Evolutionary conservation across 495 filamentous ascomycete species (phyloP).

Genomic region (Amphirosellinia nigrospora): DNA sequence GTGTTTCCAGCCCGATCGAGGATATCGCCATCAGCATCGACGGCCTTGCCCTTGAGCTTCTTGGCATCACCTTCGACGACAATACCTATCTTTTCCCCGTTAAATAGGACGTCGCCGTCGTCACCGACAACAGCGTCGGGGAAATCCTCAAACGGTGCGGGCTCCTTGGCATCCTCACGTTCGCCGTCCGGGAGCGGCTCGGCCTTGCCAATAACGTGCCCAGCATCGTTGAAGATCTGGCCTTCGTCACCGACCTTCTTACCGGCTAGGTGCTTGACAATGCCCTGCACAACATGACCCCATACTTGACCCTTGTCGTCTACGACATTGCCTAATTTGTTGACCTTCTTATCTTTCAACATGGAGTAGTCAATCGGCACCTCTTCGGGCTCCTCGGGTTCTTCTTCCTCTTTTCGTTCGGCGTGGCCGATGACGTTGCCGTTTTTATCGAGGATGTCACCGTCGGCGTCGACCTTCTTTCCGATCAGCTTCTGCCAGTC

Average conservation of each 20-base stretch:
- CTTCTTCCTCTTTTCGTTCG: slow-evolving; percentile 55
- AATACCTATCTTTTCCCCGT: slow-evolving; percentile 72
- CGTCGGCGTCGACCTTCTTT: slow-evolving; percentile 63
- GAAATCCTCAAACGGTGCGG: slow-evolving; percentile 77
- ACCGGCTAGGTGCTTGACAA: slow-evolving; percentile 69
- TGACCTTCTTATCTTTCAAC: slow-evolving; percentile 70
- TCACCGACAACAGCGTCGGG: slow-evolving; percentile 71
- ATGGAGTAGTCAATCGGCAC: slow-evolving; percentile 63
- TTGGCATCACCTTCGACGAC: slow-evolving; percentile 79
- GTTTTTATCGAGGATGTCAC: slow-evolving; percentile 67
- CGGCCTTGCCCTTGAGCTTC: slow-evolving; percentile 73
- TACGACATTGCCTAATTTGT: slow-evolving; percentile 82
- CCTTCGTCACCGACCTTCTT: slow-evolving; percentile 74
- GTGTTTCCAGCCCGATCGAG: slow-evolving; percentile 80
- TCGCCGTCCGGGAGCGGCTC: slow-evolving; percentile 77
- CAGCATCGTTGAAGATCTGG: slow-evolving; percentile 75
- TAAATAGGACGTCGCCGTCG: slow-evolving; percentile 72
- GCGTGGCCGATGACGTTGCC: slow-evolving; percentile 68
- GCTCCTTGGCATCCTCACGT: slow-evolving; percentile 67
- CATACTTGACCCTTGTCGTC: slow-evolving; percentile 73
- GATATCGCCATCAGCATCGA: slow-evolving; percentile 86
- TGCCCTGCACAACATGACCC: slow-evolving; percentile 71
- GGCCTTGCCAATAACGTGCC: slow-evolving; percentile 73
- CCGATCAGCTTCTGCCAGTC: slow-evolving; percentile 66
- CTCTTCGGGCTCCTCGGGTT: slow-evolving; percentile 49